Percentiles rank a stretch among this genome's conserved stretches.
Conservation (phyloP, 192 early-diverging fungal species). For the Piromyces sp. region DNA sequence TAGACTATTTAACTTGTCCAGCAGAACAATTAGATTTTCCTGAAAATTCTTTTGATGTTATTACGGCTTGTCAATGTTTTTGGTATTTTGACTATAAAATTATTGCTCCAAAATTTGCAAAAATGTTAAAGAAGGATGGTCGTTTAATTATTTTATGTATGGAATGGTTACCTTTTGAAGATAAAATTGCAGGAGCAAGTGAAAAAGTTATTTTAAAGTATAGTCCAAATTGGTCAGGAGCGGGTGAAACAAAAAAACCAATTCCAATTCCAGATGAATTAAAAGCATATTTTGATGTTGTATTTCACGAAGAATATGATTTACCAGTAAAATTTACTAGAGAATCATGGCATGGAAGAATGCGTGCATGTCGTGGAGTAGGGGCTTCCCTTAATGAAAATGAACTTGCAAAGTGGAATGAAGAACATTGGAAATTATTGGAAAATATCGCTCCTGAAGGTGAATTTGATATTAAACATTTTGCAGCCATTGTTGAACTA, state of each 20-base stretch:
- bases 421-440: background rate
- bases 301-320: background rate
- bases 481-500: background rate
- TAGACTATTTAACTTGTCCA: background rate
- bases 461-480: background rate
- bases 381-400: background rate
- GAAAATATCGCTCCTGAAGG: background rate
- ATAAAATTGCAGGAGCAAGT: background rate
- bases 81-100: background rate
- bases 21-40: background rate
- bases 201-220: background rate
- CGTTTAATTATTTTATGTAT: background rate
- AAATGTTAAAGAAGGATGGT: background rate
- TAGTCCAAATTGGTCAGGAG: background rate
- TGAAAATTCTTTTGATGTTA: background rate
- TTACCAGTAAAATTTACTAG: background rate
- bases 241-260: background rate
- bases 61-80: background rate
- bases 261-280: background rate
- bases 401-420: background rate
- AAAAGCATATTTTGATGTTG: background rate
- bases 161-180: background rate
- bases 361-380: background rate
- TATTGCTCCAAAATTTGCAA: background rate
- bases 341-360: background rate